Base-by-base conservation (phyloP, 1,139 yeast species). In the Geotrichum histeridarum region DNA sequence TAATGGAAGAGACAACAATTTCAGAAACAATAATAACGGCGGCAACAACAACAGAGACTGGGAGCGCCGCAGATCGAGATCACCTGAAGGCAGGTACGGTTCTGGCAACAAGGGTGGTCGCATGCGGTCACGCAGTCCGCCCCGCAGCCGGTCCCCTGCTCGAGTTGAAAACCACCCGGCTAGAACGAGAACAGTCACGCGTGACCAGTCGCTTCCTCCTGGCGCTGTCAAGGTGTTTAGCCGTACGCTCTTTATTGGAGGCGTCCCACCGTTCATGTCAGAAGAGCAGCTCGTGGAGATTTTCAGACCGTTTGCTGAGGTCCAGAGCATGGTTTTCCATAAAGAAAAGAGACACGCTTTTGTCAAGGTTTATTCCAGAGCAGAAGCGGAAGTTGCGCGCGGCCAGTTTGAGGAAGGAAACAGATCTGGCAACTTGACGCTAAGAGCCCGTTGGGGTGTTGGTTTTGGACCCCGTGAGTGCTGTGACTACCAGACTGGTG, bases 391-490 rank as follows among this genome's bases (percentile, higher is more conserved):
- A 67, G 80, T 77, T 60, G 91, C 90, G 30, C 67, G 70, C 53
- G 63, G 59, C 32, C 60, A 62, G 59, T 80, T 76, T 69, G 81
- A 70, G 64, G 80, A 63, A 71, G 83, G 77, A 61, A 77, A 77
- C 60, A 75, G 76, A 57, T 76, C 76, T 51, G 84, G 84, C 5
- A 67, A 75, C 66, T 11, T 79, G 74, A 62, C 83, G 78, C 50
- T 80, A 82, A 67, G 87, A 73, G 88, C 95, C 8, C 80, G 97
- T 67, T 93, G 99, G 99, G 99, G 98, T 62, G 98, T 93, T 60
- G 99, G 99, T 1, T 93, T 88, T 67, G 99, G 99, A 3, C 99
- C 99, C 52, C 83, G 99, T 75, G 98, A 93, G 69, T 91, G 98
- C 74, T 89, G 96, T 70, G 94, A 93, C 70, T 93, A 93, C 70